These are phyloP conservation scores for Zasmidium citrigriseum DNA, from an alignment of 2,329 filamentous ascomycete genomes.

Conservation along the genomic window DNA sequence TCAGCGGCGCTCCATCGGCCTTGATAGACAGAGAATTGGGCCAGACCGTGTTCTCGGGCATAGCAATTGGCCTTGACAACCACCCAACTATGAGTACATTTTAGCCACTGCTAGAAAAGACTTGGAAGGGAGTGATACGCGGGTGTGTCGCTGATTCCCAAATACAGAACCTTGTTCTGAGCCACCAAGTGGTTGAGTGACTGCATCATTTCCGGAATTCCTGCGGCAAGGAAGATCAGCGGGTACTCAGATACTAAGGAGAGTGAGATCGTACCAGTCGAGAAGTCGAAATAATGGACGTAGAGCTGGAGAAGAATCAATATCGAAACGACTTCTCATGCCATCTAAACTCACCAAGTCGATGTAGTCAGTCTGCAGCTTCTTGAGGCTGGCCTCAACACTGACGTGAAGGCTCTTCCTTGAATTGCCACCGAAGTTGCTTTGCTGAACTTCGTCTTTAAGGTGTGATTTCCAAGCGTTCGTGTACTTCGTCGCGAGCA, in stretches of 20 bases:
- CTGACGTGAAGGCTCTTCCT: slow-evolving; percentile 61
- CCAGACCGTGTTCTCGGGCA: slow-evolving; percentile 67
- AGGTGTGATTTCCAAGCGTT: slow-evolving; percentile 27
- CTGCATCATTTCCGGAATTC: slow-evolving; percentile 68
- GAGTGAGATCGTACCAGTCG: slow-evolving; percentile 54
- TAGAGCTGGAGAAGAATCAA: slow-evolving; percentile 35
- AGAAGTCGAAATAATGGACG: slow-evolving; percentile 38
- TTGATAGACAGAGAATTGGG: slow-evolving; percentile 69
- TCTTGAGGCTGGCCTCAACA: slow-evolving; percentile 40
- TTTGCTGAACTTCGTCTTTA: slow-evolving; percentile 31
- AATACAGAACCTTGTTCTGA: slow-evolving; percentile 64
- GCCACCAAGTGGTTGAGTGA: slow-evolving; percentile 62
- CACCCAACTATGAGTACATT: slow-evolving; percentile 46
- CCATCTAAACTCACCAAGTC: slow-evolving; percentile 42
- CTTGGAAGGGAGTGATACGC: slow-evolving; percentile 39
- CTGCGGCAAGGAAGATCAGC: too few relatives aligned
- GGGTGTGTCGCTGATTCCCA: slow-evolving; percentile 68
- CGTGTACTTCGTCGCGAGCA: slow-evolving; percentile 52
- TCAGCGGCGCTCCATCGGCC: slow-evolving; percentile 51
- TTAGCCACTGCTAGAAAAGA: background rate
- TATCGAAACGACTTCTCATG: background rate
- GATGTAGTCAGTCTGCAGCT: slow-evolving; percentile 67
- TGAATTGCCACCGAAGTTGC: slow-evolving; percentile 61
- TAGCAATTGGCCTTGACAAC: slow-evolving; percentile 39
- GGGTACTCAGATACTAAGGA: too few relatives aligned